phyloP scores from a whole-genome alignment of 2,329 filamentous ascomycete species.

The Fusarium liriodendri region DNA sequence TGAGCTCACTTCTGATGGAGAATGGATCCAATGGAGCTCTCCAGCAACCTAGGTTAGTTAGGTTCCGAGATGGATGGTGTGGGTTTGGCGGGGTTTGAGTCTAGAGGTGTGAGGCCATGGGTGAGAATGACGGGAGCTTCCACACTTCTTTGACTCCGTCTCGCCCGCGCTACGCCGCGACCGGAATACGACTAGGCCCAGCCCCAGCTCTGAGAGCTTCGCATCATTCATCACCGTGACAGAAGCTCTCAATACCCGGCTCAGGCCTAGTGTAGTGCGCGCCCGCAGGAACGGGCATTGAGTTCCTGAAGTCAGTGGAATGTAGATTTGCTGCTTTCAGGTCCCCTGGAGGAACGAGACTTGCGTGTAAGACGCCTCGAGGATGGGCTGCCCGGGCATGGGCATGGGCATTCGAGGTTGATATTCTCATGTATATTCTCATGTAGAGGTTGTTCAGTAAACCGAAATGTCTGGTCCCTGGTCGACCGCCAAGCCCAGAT shows the following conservation, averaged over 20 bases:
- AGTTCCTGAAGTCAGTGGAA: background rate
- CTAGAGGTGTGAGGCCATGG: background rate
- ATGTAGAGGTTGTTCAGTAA: background rate
- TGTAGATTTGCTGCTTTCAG: background rate
- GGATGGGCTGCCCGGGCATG: background rate
- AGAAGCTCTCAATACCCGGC: background rate
- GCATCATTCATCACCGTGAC: background rate
- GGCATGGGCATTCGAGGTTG: background rate
- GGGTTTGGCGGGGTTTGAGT: background rate
- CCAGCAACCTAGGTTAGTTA: background rate
- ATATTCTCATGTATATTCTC: background rate
- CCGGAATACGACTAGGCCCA: background rate
- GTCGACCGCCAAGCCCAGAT: background rate
- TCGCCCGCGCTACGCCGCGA: background rate
- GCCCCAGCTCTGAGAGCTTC: background rate
- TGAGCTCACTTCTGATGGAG: conserved; percentile 1
- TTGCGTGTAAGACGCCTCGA: background rate
- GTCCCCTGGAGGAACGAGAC: background rate
- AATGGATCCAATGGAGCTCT: background rate
- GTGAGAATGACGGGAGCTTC: background rate
- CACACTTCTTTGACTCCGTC: background rate
- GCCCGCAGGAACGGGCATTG: background rate
- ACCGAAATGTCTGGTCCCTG: background rate
- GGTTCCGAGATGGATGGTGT: background rate
- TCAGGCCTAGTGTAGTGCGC: conserved; percentile 1